These are phyloP conservation scores for Pezicula radicicola DNA, from an alignment of 2,329 filamentous ascomycete genomes.

Conservation along the genomic window DNA sequence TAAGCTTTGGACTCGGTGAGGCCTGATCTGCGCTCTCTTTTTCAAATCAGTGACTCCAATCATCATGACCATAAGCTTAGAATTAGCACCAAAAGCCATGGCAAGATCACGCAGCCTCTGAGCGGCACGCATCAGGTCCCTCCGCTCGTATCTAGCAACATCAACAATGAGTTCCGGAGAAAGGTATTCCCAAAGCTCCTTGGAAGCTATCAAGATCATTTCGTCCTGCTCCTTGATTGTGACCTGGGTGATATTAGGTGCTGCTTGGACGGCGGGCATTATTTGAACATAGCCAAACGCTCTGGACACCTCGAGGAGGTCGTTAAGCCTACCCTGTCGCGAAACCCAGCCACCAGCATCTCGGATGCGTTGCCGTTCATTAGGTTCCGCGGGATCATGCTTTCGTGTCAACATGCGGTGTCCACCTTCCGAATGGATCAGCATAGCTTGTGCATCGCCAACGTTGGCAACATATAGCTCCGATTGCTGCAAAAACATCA, in stretches of 20 bases:
- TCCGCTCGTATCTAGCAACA: conserved; percentile 79
- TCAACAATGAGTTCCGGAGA: conserved; percentile 89
- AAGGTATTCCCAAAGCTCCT: conserved; percentile 93
- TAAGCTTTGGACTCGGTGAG: conserved; percentile 72
- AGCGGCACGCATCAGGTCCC: conserved; percentile 89
- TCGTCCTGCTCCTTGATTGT: conserved; percentile 86
- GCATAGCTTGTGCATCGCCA: conserved; percentile 91
- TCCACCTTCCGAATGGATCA: conserved; percentile 85
- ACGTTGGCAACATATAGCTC: conserved; percentile 95
- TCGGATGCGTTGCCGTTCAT: conserved; percentile 83
- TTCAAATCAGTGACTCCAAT: conserved; percentile 90
- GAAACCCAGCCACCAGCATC: conserved; percentile 96
- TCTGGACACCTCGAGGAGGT: conserved; percentile 84
- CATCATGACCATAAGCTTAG: conserved; percentile 99
- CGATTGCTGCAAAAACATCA: conserved; percentile 84
- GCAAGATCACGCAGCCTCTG: conserved; percentile 93
- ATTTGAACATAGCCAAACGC: conserved; percentile 94
- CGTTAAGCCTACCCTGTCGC: conserved; percentile 89
- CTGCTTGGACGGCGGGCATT: conserved; percentile 90
- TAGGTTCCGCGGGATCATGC: conserved; percentile 86
- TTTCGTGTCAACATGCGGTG: conserved; percentile 83
- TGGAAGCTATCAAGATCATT: conserved; percentile 86
- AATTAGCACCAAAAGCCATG: conserved; percentile 89
- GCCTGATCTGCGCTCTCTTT: conserved; percentile 70
- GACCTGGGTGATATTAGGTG: conserved; percentile 76